phyloP scores from a whole-genome alignment of 2,329 filamentous ascomycete genomes.

The Clonostachys solani region DNA sequence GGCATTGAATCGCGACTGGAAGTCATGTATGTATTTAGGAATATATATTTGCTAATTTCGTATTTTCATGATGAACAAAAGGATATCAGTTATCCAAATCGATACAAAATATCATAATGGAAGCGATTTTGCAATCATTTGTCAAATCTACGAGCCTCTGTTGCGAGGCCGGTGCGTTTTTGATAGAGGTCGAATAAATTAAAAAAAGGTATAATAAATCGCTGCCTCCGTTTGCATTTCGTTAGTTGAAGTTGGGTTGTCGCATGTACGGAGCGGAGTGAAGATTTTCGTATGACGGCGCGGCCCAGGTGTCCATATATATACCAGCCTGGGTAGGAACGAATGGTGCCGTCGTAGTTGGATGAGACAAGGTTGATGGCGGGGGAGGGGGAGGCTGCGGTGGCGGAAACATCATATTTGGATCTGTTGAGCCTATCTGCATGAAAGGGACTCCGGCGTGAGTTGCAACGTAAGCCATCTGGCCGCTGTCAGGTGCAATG shows the following conservation, averaged over 20 bases:
- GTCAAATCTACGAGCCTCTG: too few species aligned
- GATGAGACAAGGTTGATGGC: background rate
- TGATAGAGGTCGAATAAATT: too few species aligned
- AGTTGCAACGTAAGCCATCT: background rate
- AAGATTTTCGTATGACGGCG: conserved; percentile 7
- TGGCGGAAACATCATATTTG: conserved; percentile 1
- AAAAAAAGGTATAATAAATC: too few species aligned
- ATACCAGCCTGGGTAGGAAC: conserved; percentile 12
- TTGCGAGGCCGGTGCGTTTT: too few species aligned
- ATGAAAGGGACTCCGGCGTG: background rate
- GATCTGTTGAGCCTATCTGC: background rate
- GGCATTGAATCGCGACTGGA: too few species aligned
- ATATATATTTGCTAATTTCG: too few species aligned
- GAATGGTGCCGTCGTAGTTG: conserved; percentile 3
- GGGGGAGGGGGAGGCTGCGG: background rate
- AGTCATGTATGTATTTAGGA: too few species aligned
- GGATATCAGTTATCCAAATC: too few species aligned
- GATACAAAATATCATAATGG: too few species aligned
- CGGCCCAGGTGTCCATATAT: conserved; percentile 10
- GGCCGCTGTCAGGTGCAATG: background rate
- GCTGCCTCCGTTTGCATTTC: background rate
- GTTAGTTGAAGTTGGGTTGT: conserved; percentile 4
- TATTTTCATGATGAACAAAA: too few species aligned
- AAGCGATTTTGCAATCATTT: too few species aligned
- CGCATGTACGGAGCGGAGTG: conserved; percentile 8